phyloP scores from a whole-genome alignment of 1,284 basidiomycete genomes.

The Retiboletus fuscus region DNA sequence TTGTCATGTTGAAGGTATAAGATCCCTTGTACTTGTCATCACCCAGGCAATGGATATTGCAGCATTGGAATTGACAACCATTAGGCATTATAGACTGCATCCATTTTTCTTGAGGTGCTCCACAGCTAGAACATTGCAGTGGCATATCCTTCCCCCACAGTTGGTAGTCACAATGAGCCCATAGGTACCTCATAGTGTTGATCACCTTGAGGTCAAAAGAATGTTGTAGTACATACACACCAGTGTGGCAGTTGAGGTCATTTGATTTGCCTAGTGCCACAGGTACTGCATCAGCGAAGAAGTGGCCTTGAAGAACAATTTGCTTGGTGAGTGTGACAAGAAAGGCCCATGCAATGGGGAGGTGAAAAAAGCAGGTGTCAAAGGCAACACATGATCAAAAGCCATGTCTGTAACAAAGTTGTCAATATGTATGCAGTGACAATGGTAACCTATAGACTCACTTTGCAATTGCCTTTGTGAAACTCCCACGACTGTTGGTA shows the following conservation, averaged over 20 bases:
- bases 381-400: neutral
- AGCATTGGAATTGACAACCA: neutral
- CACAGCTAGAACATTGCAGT: neutral
- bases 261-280: neutral
- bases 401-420: neutral
- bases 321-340: neutral
- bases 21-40: neutral
- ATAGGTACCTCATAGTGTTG: neutral
- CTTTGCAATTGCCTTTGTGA: constrained; percentile 1
- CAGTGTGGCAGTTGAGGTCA: neutral
- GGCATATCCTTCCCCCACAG: constrained; percentile 4
- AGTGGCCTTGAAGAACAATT: neutral
- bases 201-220: neutral
- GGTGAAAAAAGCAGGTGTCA: neutral
- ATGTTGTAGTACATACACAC: neutral
- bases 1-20: neutral
- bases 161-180: neutral
- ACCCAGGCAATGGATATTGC: neutral
- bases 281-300: neutral
- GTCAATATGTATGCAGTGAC: neutral
- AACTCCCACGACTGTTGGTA: neutral
- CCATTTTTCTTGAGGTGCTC: constrained; percentile 4
- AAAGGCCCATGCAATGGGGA: neutral
- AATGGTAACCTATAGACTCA: neutral
- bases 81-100: neutral